phyloP scores from a whole-genome alignment of 768 basidiomycete genomes.

The Candolleomyces aberdarensis region DNA sequence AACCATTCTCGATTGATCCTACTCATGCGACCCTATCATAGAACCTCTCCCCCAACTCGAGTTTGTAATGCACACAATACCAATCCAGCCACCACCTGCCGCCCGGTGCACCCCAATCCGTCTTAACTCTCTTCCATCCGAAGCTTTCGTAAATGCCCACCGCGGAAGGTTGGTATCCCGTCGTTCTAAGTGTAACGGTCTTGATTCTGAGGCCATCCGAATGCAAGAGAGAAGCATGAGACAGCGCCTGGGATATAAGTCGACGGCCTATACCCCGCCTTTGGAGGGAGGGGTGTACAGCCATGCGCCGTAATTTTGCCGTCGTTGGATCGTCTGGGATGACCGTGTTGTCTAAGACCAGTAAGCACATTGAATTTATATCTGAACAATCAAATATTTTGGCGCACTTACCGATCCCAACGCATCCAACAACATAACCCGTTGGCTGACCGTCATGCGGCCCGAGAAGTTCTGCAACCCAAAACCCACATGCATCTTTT shows the following conservation, averaged over 20 bases:
- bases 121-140: conserved; percentile 14
- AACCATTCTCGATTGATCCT: no score
- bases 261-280: conserved; percentile 13
- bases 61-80: no score
- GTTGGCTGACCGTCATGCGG: neutral
- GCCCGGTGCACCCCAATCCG: no score
- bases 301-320: conserved; percentile 17
- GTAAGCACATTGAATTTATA: no score
- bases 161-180: conserved; percentile 12
- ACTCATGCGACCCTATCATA: no score
- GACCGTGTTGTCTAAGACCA: neutral
- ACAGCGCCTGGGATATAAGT: conserved; percentile 7
- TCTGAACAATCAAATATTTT: neutral
- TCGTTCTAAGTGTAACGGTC: conserved; percentile 13
- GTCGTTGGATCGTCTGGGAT: neutral
- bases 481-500: neutral
- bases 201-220: neutral
- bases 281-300: conserved; percentile 12
- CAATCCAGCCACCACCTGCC: no score
- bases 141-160: conserved; percentile 13
- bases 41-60: no score
- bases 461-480: neutral
- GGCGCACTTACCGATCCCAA: neutral
- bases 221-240: conserved; percentile 3
- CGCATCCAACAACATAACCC: neutral